Conservation (phyloP, 2,329 filamentous ascomycete species). For the Ceratocystiopsis sp. region DNA sequence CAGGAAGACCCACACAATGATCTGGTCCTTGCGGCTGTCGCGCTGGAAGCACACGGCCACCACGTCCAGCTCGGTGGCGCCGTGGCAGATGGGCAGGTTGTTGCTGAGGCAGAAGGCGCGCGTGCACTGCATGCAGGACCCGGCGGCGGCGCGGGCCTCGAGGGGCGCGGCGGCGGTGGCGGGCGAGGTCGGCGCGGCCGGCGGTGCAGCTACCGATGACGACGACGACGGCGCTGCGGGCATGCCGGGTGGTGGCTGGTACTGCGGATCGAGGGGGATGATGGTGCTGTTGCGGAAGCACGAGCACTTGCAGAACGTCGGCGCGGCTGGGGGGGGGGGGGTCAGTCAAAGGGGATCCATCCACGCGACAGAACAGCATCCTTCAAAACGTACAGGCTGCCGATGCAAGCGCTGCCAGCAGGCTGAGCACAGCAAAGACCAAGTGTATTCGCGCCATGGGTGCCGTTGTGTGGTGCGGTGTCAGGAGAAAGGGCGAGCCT, state of each 20-base stretch:
- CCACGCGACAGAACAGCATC: no score
- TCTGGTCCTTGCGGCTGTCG: conserved; percentile 48
- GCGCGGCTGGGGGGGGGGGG: conserved; percentile 33
- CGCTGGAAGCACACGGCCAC: conserved; percentile 48
- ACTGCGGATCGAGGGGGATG: conserved; percentile 38
- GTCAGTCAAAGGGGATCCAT: not conserved
- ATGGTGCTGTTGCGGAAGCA: conserved; percentile 55
- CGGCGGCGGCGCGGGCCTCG: conserved; percentile 19
- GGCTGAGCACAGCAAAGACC: no score
- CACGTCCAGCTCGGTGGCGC: conserved; percentile 43
- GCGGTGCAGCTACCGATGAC: conserved; percentile 4
- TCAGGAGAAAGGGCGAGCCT: no score
- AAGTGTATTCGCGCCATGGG: no score
- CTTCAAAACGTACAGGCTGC: no score
- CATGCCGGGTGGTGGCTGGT: conserved; percentile 8
- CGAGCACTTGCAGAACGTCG: conserved; percentile 53
- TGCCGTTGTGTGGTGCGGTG: no score
- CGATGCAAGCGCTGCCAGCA: no score
- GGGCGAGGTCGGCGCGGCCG: not conserved
- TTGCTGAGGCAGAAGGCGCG: conserved; percentile 47
- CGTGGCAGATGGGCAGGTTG: conserved; percentile 44
- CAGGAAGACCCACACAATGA: conserved; percentile 50
- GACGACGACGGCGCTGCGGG: conserved; percentile 9
- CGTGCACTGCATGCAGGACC: conserved; percentile 44
- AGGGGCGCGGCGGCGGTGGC: not conserved